These are phyloP conservation scores for Rhodotorula graminis DNA, from an alignment of 768 basidiomycete genomes.

Conservation along the genomic window DNA sequence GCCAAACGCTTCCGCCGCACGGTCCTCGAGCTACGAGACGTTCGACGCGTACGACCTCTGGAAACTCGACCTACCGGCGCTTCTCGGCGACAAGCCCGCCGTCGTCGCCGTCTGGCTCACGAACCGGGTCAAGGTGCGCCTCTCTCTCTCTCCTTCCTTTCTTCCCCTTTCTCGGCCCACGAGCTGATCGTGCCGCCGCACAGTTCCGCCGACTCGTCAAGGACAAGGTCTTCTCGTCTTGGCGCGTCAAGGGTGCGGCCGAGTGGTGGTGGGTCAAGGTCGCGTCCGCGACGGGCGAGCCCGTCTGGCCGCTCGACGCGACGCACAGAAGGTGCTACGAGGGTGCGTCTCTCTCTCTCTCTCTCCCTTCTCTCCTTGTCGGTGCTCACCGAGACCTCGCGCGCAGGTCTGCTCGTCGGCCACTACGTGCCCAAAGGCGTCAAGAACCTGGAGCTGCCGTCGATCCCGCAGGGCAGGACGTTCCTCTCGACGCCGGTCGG, in stretches of 20 bases:
- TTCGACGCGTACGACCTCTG: conserved; percentile 37
- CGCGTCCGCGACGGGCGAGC: conserved; percentile 20
- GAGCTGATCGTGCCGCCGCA: neutral
- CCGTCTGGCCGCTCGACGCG: conserved; percentile 22
- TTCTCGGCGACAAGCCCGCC: conserved; percentile 13
- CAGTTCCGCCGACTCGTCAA: conserved; percentile 30
- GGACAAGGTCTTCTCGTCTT: conserved; percentile 31
- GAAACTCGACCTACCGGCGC: conserved; percentile 16
- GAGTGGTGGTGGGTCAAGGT: conserved; percentile 39
- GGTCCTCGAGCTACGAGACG: conserved; percentile 28
- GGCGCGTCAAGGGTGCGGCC: conserved; percentile 1
- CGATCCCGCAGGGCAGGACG: conserved; percentile 9
- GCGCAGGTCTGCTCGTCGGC: conserved; percentile 18
- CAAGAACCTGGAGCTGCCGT: neutral
- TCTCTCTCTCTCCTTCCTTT: neutral
- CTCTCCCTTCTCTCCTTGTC: accelerated
- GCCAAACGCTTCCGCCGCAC: conserved; percentile 28
- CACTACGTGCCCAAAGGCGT: conserved; percentile 6
- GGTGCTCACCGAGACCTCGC: too few species aligned
- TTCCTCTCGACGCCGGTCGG: conserved; percentile 32
- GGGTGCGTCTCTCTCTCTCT: neutral
- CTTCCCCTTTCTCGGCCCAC: neutral
- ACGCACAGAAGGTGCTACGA: conserved; percentile 27
- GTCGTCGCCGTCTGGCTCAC: conserved; percentile 31
- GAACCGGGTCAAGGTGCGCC: conserved; percentile 29